These are phyloP conservation scores for Aspergillus kassunensis DNA, from an alignment of 495 filamentous ascomycete genomes.

Conservation along the genomic window DNA sequence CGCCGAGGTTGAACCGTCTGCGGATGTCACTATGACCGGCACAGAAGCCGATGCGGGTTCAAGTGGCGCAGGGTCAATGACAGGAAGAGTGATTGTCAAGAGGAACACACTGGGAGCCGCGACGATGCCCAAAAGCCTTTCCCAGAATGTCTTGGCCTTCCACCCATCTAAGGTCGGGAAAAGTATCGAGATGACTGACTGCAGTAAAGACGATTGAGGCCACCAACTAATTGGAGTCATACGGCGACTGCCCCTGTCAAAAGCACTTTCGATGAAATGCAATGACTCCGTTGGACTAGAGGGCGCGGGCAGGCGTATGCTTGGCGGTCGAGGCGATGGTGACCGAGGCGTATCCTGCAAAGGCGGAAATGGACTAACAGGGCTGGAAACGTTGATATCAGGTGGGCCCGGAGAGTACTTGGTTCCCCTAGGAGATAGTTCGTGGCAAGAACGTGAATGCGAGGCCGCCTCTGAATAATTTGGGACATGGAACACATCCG, in stretches of 20 bases:
- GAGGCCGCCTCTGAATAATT: conserved; percentile 29
- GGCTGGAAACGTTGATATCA: conserved; percentile 23
- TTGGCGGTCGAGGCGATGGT: conserved; percentile 47
- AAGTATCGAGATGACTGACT: conserved; percentile 65
- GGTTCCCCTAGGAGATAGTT: conserved; percentile 33
- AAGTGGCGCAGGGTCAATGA: conserved; percentile 64
- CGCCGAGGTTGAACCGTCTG: conserved; percentile 20
- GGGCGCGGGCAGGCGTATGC: conserved; percentile 48
- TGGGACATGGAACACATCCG: conserved; percentile 31
- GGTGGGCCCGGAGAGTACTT: conserved; percentile 6
- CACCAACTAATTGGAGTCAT: conserved; percentile 54
- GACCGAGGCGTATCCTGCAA: conserved; percentile 43
- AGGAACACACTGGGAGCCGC: conserved; percentile 87
- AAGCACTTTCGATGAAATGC: conserved; percentile 28
- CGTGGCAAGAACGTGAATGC: conserved; percentile 24
- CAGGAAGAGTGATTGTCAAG: conserved; percentile 87
- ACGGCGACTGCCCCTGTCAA: conserved; percentile 12
- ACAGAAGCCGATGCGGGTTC: conserved; percentile 39
- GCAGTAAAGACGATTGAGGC: conserved; percentile 66
- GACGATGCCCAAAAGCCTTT: conserved; percentile 70
- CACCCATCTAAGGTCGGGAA: conserved; percentile 87
- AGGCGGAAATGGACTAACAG: conserved; percentile 47
- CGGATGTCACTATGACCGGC: conserved; percentile 37
- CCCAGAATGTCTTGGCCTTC: conserved; percentile 70
- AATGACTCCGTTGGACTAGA: conserved; percentile 48